Evolutionary conservation across 768 basidiomycete genomes (phyloP), one percentile per base, ranked within the genome.

Genomic region (Tulasnella sp.): DNA sequence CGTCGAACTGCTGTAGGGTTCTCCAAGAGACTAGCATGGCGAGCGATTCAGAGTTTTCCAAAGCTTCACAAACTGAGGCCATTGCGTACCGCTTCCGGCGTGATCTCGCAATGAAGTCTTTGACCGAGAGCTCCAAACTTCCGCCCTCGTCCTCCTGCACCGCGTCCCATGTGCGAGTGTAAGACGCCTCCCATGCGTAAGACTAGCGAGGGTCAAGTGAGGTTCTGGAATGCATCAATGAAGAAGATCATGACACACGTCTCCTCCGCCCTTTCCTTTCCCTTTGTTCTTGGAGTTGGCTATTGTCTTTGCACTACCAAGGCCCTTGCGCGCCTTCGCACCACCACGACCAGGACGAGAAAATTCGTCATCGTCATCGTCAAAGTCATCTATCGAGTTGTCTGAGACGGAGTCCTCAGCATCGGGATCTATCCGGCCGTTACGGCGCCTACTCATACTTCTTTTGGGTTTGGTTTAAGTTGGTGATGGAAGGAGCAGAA

Each of bases 121-220:
- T 84, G 4, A 99, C 92, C 2, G 92, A 87, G 1, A 83, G 80
- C 60, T 93, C 88, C 62, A 99, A 70, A 68, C 89, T 93, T 1
- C 96, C 96, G 0, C 78, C 79, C 67, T 92, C 94, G 69, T 98
- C 96, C 70, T 98, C 94, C 68, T 93, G 89, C 0, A 98, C 92
- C 0, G 86, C 87, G 65, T 98, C 96, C 96, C 96, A 99, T 49
- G 90, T 88, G 41, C 92, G 84, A 31, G 87, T 83, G 68, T 92
- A 97, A 2, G 86, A 85, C 1, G 90, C 94, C 68, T 98, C 94
- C 94, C 94, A 99, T 29, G 92, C 87, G 65, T 94, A 93, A 3
- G 61, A 61, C 45, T 68, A 64, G n/a, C 52, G 38, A 17, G 15
- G 27, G 45, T 44, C 44, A 1, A 19, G 25, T 17, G 0, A 24